phyloP scores from a whole-genome alignment of 2,329 filamentous ascomycete genomes.

The Aspergillus luchuensis region DNA sequence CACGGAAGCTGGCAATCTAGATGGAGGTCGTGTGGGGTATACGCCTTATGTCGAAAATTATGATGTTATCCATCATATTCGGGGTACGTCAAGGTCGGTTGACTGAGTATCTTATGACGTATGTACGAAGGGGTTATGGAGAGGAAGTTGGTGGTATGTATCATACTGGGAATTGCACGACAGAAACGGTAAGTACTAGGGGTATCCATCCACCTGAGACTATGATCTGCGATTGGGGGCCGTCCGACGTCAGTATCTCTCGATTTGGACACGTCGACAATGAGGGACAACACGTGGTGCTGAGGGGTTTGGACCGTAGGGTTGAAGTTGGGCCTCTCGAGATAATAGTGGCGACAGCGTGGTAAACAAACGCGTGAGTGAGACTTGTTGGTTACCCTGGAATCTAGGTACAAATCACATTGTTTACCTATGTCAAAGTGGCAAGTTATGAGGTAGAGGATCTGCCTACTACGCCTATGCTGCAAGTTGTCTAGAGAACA shows the following conservation, averaged over 20 bases:
- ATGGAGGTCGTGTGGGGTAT: slow-evolving; percentile 8
- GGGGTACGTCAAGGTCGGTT: background rate
- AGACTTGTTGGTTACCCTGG: background rate
- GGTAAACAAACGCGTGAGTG: background rate
- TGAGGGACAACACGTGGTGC: slow-evolving; percentile 17
- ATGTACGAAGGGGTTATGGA: background rate
- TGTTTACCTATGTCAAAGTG: background rate
- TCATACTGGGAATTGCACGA: background rate
- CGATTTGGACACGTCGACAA: slow-evolving; percentile 20
- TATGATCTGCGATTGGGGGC: slow-evolving; percentile 6
- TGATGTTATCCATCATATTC: slow-evolving; percentile 4
- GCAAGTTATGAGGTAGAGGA: too few relatives aligned
- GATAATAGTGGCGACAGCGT: background rate
- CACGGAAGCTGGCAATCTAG: background rate
- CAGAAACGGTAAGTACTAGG: background rate
- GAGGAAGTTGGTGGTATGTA: background rate
- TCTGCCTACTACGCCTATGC: too few relatives aligned
- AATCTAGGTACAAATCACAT: background rate
- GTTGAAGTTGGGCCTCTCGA: background rate
- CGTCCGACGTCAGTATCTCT: background rate
- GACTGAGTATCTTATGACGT: background rate
- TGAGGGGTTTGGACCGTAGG: slow-evolving; percentile 12
- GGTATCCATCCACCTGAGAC: background rate
- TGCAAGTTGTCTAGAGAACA: background rate
- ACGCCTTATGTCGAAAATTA: background rate